Conservation (phyloP, 768 basidiomycete genomes). For the Kwoniella heveanensis region DNA sequence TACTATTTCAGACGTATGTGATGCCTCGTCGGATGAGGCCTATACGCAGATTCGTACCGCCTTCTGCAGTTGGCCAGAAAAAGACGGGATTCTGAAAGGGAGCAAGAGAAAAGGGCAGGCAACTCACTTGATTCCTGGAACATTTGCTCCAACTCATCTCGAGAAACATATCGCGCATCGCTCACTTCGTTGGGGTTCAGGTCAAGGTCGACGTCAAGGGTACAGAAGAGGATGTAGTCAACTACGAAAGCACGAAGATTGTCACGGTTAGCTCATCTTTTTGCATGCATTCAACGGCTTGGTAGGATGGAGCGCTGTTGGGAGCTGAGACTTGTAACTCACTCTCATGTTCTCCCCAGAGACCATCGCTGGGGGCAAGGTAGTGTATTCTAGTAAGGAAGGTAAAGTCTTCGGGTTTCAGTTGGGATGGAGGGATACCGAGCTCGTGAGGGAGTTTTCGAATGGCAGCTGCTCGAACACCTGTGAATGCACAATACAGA, state of each 20-base stretch:
- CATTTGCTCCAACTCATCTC: slow-evolving; percentile 85
- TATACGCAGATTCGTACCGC: too few relatives aligned
- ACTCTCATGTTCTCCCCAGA: slow-evolving; percentile 99
- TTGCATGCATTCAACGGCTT: too few relatives aligned
- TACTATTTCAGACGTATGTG: too few relatives aligned
- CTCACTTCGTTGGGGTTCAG: slow-evolving; percentile 90
- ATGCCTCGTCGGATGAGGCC: too few relatives aligned
- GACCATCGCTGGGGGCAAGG: slow-evolving; percentile 84
- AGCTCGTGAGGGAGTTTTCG: slow-evolving; percentile 96
- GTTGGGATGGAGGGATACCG: slow-evolving; percentile 78
- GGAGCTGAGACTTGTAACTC: slow-evolving; percentile 25
- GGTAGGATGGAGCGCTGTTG: too few relatives aligned
- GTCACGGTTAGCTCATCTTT: slow-evolving; percentile 11
- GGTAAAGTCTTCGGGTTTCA: slow-evolving; percentile 81
- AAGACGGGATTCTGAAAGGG: too few relatives aligned
- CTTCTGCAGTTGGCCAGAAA: too few relatives aligned
- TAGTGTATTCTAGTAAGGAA: slow-evolving; percentile 97
- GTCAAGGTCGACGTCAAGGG: slow-evolving; percentile 77
- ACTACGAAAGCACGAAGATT: too few relatives aligned
- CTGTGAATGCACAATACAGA: too few relatives aligned
- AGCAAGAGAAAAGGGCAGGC: neutral
- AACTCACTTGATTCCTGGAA: slow-evolving; percentile 73
- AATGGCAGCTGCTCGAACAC: slow-evolving; percentile 86
- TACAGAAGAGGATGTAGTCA: slow-evolving; percentile 95
- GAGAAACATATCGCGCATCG: slow-evolving; percentile 86